A percentile compares a stretch with the other conserved stretches of the same genome.
Conservation (phyloP, 1,284 basidiomycete genomes). For the Xanthoconium separans region DNA sequence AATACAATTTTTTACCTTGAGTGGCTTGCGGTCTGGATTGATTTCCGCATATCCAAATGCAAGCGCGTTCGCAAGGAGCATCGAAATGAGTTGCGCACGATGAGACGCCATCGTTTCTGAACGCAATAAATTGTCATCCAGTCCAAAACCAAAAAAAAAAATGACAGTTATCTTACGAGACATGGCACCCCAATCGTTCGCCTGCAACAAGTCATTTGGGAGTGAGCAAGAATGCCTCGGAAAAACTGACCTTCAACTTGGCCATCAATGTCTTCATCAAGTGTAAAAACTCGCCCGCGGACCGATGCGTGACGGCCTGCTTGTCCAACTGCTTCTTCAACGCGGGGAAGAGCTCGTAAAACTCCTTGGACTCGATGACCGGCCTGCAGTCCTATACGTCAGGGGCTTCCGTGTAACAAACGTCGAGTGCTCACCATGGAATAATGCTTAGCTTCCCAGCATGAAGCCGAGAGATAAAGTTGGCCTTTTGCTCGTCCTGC, state of each 20-base stretch:
- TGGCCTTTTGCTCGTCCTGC: conserved; percentile 56
- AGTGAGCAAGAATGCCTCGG: not conserved
- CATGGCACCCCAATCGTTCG: conserved; percentile 62
- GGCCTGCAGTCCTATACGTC: conserved; percentile 38
- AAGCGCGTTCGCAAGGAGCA: conserved; percentile 45
- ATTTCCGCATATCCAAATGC: conserved; percentile 46
- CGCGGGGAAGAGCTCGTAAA: conserved; percentile 52
- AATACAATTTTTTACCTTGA: conserved; percentile 41
- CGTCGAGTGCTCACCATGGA: no score
- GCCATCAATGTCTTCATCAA: conserved; percentile 65
- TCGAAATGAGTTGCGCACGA: conserved; percentile 44
- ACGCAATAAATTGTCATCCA: not conserved
- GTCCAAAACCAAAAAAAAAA: not conserved
- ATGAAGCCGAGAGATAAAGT: conserved; percentile 59
- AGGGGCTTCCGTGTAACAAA: no score
- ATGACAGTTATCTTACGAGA: conserved; percentile 44
- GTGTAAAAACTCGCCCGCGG: conserved; percentile 54
- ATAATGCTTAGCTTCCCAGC: conserved; percentile 41
- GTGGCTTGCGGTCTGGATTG: conserved; percentile 43
- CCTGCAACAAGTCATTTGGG: conserved; percentile 22
- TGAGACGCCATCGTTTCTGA: conserved; percentile 58
- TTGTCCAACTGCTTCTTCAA: conserved; percentile 47
- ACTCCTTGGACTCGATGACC: conserved; percentile 59
- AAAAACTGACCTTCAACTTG: conserved; percentile 51
- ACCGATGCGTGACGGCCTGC: conserved; percentile 47